Conservation (phyloP, 2,329 filamentous ascomycete genomes). For the Penicillium rolfsii region DNA sequence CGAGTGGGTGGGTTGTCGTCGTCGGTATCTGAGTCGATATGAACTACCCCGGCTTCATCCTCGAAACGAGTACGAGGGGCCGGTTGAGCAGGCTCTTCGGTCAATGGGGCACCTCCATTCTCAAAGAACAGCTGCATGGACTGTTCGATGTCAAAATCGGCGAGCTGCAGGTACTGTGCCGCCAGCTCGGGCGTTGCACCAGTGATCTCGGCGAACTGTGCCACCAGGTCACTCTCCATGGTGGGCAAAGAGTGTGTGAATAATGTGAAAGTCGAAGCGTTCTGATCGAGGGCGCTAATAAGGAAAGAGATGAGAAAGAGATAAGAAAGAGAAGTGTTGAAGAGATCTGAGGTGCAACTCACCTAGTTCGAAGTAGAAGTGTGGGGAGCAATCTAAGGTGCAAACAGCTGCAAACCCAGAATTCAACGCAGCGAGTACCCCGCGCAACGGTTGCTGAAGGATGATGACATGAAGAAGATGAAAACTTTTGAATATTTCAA, state of each 20-base stretch:
- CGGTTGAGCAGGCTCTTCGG: constrained; percentile 53
- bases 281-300: not conserved
- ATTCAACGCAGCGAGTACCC: constrained; percentile 17
- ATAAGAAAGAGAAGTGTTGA: constrained; percentile 5
- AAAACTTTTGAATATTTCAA: not conserved
- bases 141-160: constrained; percentile 80
- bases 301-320: constrained; percentile 9
- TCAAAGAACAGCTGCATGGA: constrained; percentile 91
- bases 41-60: constrained; percentile 66
- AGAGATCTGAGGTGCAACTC: constrained; percentile 4
- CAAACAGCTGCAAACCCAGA: constrained; percentile 39
- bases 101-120: constrained; percentile 67
- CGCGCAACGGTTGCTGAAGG: constrained; percentile 2
- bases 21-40: constrained; percentile 79
- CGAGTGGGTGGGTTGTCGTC: constrained; percentile 61
- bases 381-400: constrained; percentile 27
- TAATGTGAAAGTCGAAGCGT: constrained; percentile 3
- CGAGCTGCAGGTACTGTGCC: constrained; percentile 78
- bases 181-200: constrained; percentile 73
- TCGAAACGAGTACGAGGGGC: constrained; percentile 48
- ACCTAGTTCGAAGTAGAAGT: constrained; percentile 7
- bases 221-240: constrained; percentile 73
- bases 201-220: constrained; percentile 81
- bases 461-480: constrained; percentile 10
- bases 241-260: constrained; percentile 21